Percentiles rank a stretch among this genome's conserved stretches.
These are phyloP conservation scores for Boletus reticuloceps DNA, from an alignment of 768 basidiomycete genomes.

Conservation along the genomic window DNA sequence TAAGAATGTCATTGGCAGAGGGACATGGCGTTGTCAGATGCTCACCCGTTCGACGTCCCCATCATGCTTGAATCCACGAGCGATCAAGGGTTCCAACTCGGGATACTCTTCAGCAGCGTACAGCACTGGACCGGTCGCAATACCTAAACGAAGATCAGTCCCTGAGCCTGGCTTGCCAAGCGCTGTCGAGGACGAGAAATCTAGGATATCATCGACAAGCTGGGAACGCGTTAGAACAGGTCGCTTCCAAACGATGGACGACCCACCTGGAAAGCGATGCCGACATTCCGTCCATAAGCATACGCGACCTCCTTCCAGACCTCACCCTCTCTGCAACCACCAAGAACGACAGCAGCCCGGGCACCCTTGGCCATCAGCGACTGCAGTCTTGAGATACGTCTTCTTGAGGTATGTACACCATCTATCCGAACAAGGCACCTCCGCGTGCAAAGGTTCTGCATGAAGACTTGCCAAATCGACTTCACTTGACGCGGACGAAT, in stretches of 20 bases:
- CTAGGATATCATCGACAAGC: constrained; percentile 95
- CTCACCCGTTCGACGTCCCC: constrained; percentile 82
- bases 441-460: constrained; percentile 34
- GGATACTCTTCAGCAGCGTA: constrained; percentile 87
- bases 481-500: constrained; percentile 20
- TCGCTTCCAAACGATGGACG: background rate
- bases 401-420: constrained; percentile 87
- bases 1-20: background rate
- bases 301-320: constrained; percentile 88
- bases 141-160: constrained; percentile 77
- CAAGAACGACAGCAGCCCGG: constrained; percentile 82
- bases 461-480: constrained; percentile 40
- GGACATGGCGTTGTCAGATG: background rate
- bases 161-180: constrained; percentile 87
- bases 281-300: constrained; percentile 26
- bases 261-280: no score
- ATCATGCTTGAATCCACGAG: constrained; percentile 67
- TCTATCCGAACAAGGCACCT: constrained; percentile 39
- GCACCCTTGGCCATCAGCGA: constrained; percentile 31
- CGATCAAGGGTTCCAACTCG: constrained; percentile 72
- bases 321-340: constrained; percentile 75
- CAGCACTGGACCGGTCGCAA: constrained; percentile 83
- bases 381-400: constrained; percentile 52
- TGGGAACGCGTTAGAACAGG: constrained; percentile 27
- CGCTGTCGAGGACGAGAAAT: constrained; percentile 76